Base-by-base conservation (phyloP, 192 early-diverging fungal species). In the Coemansia sp. region DNA sequence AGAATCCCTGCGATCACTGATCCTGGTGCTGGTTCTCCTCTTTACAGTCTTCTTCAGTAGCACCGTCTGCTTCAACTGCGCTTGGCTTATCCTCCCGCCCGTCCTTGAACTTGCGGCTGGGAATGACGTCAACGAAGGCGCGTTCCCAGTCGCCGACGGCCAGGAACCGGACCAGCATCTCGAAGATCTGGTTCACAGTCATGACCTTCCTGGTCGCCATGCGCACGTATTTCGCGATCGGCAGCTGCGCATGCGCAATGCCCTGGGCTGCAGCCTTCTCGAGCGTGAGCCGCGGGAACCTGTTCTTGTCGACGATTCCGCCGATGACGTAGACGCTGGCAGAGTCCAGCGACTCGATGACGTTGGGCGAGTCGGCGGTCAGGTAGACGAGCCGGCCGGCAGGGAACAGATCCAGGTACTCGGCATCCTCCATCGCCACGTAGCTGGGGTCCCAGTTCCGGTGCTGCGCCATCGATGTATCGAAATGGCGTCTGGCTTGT, bases 131-230 rank as follows among this genome's bases (percentile, higher is more conserved):
- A 68, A 92, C 19, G 71, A 99, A 93, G 11, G 95, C 91, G 13
- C 85, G 77, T 70, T 91, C 83, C 97, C 97, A 99, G 82, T 95
- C 90, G 9, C 79, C 71, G 9, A 71, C 70, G 26, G 94, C 93
- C 6, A 95, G 70, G 71, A 88, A 96, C 65, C 87, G 77, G 6
- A 93, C 26, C 67, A 99, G 87, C 71, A 97, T 98, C 68, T 97
- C 94, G 64, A 92, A 90, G 38, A 98, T 93, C 74, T 98, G 97
- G 81, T 99, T 99, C 26, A 97, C 91, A 8, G 97, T 94, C 49
- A 99, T 76, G 6, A 99, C 91, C 56, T 92, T 92, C 16, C 97
- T 79, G 38, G 91, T 86, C 7, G 84, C 72, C 86, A 99, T 83
- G 59, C 90, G 74, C 44, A 99, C 84, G 71, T 92, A 94, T 41